Conservation (phyloP, 352 stramenopile species). For the Phytophthora meadii region DNA sequence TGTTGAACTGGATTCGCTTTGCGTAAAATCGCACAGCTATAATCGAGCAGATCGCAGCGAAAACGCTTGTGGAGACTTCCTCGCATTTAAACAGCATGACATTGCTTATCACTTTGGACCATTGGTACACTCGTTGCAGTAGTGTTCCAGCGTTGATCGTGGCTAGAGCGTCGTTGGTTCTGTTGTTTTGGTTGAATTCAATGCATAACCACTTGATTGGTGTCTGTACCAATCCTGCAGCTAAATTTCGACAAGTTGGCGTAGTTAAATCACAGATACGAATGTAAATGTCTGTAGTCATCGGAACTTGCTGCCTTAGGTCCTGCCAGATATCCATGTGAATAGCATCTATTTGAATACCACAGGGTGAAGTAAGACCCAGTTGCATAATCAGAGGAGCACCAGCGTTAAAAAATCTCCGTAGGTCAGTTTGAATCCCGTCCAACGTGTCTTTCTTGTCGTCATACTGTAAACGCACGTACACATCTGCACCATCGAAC, state of each 20-base stretch:
- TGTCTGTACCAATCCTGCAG: neutral
- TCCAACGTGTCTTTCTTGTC: too few species aligned
- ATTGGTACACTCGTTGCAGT: too few species aligned
- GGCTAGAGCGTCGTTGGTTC: neutral
- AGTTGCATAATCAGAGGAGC: neutral
- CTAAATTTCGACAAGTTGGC: neutral
- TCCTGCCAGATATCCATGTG: too few species aligned
- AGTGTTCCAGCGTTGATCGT: too few species aligned
- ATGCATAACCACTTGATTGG: neutral
- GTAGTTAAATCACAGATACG: neutral
- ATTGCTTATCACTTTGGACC: neutral
- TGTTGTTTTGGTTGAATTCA: neutral
- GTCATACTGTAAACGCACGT: too few species aligned
- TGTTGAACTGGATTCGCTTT: neutral
- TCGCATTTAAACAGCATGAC: neutral
- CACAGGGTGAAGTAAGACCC: neutral
- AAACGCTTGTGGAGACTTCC: neutral
- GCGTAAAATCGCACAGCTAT: neutral
- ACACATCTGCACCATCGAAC: too few species aligned
- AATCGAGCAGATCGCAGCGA: neutral
- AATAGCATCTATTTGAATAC: too few species aligned
- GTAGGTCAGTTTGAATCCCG: too few species aligned
- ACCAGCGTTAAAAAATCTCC: neutral
- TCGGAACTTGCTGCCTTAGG: neutral
- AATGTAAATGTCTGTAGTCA: neutral